Base-by-base conservation (phyloP, 495 filamentous ascomycete species). In the Hypoxylon rickii region DNA sequence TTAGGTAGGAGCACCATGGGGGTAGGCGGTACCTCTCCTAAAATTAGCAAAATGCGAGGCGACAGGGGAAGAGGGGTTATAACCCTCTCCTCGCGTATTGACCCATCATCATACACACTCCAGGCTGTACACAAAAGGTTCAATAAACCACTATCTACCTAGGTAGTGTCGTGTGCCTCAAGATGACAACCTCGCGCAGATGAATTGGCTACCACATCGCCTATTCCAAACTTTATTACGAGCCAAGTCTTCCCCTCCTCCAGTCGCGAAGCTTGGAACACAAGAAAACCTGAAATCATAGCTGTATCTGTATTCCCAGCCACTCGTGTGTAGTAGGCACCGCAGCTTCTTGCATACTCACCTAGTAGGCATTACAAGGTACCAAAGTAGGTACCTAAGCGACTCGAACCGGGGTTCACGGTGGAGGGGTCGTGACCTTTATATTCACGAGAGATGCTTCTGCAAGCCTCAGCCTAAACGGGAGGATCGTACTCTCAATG, bases 401-500 rank as follows among this genome's bases (percentile, higher is more conserved):
- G 44, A 60, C 34, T 22, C 45, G 13, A 37, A 29, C 38, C 61
- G n/a, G 44, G 54, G 44, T 38, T 13, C 24, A 39, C 32, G 32
- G 50, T 44, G 59, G 54, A 59, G 56, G 46, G 55, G 57, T 51
- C 51, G 32, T 53, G 41, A 33, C 47, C 55, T 51, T 60, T 49
- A 55, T 55, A 44, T 60, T 55, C 38, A 32, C 32, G 12, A 51
- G 19, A 18, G 48, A 34, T 45, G 32, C 44, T 56, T 53, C 63
- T 64, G 55, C 64, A 64, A 57, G 64, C 52, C 60, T 64, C 64
- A 67, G 64, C 64, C 64, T 67, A 67, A 67, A 67, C 55, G 41
- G 58, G 51, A 62, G 58, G 47, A 44, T 57, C 31, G 16, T 45
- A 20, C 21, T 47, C 42, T 32, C 31, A 34, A 46, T 49, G 54